Percentiles rank a stretch among this genome's conserved stretches.
phyloP scores from a whole-genome alignment of 2,329 filamentous ascomycete genomes.

The Botrytis aclada region DNA sequence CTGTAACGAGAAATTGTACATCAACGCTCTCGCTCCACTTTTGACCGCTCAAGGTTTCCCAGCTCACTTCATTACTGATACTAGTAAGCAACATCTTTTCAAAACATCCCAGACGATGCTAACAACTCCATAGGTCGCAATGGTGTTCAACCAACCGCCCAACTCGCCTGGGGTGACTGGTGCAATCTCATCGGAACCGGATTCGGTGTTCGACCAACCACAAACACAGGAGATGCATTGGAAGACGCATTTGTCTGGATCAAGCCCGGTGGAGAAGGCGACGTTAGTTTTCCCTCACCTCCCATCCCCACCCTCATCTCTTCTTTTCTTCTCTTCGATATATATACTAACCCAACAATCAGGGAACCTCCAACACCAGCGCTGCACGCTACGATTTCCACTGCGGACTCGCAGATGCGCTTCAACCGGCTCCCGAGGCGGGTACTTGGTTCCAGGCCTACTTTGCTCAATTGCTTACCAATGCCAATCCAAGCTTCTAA shows the following conservation, averaged over 20 bases:
- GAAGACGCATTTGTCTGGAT: constrained; percentile 69
- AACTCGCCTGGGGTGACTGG: constrained; percentile 62
- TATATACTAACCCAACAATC: neutral
- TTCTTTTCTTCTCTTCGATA: neutral
- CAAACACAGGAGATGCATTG: constrained; percentile 57
- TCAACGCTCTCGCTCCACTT: constrained; percentile 50
- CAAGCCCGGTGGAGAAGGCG: constrained; percentile 59
- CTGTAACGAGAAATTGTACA: constrained; percentile 52
- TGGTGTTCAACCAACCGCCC: constrained; percentile 57
- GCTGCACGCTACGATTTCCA: constrained; percentile 49
- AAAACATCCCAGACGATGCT: neutral
- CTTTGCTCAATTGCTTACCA: constrained; percentile 54
- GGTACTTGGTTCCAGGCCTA: constrained; percentile 61
- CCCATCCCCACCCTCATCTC: no score
- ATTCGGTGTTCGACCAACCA: constrained; percentile 61
- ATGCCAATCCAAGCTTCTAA: constrained; percentile 53
- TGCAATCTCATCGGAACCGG: constrained; percentile 63
- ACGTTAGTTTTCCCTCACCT: constrained; percentile 26
- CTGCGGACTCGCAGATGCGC: constrained; percentile 49
- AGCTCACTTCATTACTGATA: constrained; percentile 55
- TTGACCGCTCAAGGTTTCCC: constrained; percentile 47
- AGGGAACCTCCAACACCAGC: constrained; percentile 41
- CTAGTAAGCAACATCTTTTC: constrained; percentile 38
- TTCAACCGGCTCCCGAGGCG: constrained; percentile 66
- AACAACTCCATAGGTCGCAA: constrained; percentile 48